Base-by-base conservation (phyloP, 2,329 filamentous ascomycete species). In the Monilinia fructicola region DNA sequence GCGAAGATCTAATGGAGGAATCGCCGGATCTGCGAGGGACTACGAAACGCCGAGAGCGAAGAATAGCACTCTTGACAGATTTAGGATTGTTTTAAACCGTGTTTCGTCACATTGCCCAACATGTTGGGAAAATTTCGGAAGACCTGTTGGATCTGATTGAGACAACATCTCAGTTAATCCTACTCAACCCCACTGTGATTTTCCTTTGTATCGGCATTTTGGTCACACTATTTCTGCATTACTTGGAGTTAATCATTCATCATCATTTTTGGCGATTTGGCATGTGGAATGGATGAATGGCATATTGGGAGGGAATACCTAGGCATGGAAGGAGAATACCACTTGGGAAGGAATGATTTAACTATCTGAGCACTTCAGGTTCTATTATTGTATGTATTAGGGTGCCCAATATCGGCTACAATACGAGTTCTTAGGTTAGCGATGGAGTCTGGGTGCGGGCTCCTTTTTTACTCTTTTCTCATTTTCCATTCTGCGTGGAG, bases 41-140 rank as follows among this genome's bases (percentile, higher is more conserved):
- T 35, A 61, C 55, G 7, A 66, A 61, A 28, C 64, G 64, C n/a
- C 46, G 64, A 35, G 64, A 66, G n/a, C 53, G 38, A 23, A 52
- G 64, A 48, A 38, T 38, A 4, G 55, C 64, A 12, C 64, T 61
- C 44, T 35, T 61, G 21, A 66, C 64, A 3, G 52, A 31, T 7
- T 23, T 66, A 12, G 38, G 21, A 14, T 23, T 26, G n/a, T 66
- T 66, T 26, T 66, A 61, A 66, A 35, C 21, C 38, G 14, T 42
- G 16, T 23, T 54, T 26, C 35, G 18, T 10, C 44, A 48, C 21
- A n/a, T 48, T 42, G 12, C 40, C 16, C 12, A 16, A 16, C 40
- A 42, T 5, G 40, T 16, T 42, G 40, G 40, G 40, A 14, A 42
- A 1, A 42, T 42, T 16, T 42, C 40, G 40, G 16, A 42, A 42